These are phyloP conservation scores for Astrephomene gubernaculifera DNA, from an alignment of 139 green algal genomes.

Conservation along the genomic window DNA sequence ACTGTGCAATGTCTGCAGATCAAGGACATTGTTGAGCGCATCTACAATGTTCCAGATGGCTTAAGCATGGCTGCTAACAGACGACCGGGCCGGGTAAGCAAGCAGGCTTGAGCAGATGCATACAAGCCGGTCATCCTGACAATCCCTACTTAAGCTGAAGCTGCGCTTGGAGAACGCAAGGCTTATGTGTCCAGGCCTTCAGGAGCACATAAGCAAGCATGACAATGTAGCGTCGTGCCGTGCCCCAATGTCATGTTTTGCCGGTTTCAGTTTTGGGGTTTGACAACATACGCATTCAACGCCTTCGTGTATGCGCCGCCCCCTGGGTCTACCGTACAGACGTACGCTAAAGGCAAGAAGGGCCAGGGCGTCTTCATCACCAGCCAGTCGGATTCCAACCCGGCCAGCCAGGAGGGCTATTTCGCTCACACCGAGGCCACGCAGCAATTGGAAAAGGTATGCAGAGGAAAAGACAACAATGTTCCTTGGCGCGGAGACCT, in stretches of 20 bases:
- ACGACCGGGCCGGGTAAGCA: constrained; percentile 29
- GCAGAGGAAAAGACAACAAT: no score
- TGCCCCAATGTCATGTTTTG: background rate
- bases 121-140: no score
- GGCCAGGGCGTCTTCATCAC: constrained; percentile 34
- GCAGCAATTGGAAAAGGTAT: constrained; percentile 67
- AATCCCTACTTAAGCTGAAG: no score
- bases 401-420: constrained; percentile 46
- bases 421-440: constrained; percentile 74
- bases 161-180: no score
- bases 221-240: no score
- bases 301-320: no score
- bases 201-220: background rate
- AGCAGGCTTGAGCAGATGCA: no score
- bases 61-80: constrained; percentile 56
- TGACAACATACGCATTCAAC: no score
- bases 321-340: no score
- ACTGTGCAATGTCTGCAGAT: constrained; percentile 70
- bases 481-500: no score
- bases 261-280: background rate
- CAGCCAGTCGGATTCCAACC: constrained; percentile 37
- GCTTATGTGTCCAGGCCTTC: no score
- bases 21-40: constrained; percentile 64
- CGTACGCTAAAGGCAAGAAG: constrained; percentile 40
- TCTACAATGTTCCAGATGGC: constrained; percentile 74